A percentile compares a stretch with the other conserved stretches of the same genome.
These are phyloP conservation scores for Cadophora malorum DNA, from an alignment of 2,329 filamentous ascomycete species.

Conservation along the genomic window DNA sequence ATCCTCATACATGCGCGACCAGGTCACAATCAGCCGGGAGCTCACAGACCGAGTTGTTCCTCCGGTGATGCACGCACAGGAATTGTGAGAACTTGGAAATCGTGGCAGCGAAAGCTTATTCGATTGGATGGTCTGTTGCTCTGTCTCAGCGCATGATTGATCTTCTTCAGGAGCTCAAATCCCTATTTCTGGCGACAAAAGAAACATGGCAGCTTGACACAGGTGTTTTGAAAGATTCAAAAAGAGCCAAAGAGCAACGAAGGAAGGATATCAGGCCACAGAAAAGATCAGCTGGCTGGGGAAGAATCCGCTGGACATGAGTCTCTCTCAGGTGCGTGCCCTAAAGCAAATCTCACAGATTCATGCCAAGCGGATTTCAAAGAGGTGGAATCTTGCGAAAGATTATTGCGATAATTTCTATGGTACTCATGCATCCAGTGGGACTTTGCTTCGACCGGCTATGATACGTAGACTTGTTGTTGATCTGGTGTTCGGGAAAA, in stretches of 20 bases:
- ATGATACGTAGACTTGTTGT: no score
- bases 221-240: not conserved
- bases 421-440: not conserved
- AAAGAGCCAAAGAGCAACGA: not conserved
- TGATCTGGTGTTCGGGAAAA: no score
- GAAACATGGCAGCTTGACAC: constrained; percentile 16
- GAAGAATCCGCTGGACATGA: not conserved
- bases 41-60: not conserved
- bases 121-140: constrained; percentile 25
- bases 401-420: not conserved
- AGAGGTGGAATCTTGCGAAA: not conserved
- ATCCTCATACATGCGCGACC: constrained; percentile 18
- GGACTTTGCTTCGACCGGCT: no score
- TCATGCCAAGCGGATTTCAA: not conserved
- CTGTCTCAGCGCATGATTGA: constrained; percentile 11
- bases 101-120: constrained; percentile 3
- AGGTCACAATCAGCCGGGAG: not conserved
- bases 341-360: not conserved
- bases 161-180: not conserved
- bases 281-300: constrained; percentile 4
- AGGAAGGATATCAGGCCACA: not conserved
- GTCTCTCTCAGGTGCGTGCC: not conserved
- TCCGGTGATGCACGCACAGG: not conserved
- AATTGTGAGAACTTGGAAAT: not conserved
- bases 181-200: not conserved